A percentile compares a stretch with the other conserved stretches of the same genome.
Conservation (phyloP, 108 stramenopile genomes). For the Chaetoceros muelleri region DNA sequence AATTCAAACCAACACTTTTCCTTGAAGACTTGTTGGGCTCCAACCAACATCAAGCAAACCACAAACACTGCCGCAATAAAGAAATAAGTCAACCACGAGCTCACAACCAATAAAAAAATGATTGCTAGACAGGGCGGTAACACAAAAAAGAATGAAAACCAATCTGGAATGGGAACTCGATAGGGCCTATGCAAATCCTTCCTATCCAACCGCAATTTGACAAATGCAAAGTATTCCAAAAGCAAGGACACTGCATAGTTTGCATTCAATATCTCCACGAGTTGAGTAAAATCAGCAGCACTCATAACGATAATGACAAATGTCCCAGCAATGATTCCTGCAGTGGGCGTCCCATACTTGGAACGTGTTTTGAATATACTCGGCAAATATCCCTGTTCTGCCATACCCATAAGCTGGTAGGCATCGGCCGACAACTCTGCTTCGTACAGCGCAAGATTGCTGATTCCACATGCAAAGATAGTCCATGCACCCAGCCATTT, state of each 20-base stretch:
- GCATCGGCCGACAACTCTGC: constrained; percentile 62
- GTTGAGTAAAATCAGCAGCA: constrained; percentile 18
- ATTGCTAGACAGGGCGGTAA: constrained; percentile 18
- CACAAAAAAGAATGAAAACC: constrained; percentile 30
- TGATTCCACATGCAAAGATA: constrained; percentile 35
- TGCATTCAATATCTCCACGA: constrained; percentile 58
- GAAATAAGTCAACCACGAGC: constrained; percentile 23
- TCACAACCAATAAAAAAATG: constrained; percentile 22
- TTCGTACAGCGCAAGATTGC: constrained; percentile 41
- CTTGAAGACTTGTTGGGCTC: no score
- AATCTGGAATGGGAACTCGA: constrained; percentile 28
- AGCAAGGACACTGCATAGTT: constrained; percentile 42
- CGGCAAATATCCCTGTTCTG: constrained; percentile 44
- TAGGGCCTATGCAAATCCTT: constrained; percentile 27
- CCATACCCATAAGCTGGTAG: constrained; percentile 63
- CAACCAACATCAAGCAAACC: no score
- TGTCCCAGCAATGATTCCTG: constrained; percentile 9
- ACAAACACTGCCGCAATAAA: no score
- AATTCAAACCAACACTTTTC: no score
- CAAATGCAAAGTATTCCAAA: constrained; percentile 67
- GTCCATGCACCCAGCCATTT: constrained; percentile 58
- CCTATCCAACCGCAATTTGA: constrained; percentile 62
- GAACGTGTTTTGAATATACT: constrained; percentile 15
- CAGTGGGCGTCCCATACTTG: constrained; percentile 21
- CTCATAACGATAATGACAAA: constrained; percentile 9